Evolutionary conservation across 371 early-diverging fungal species (phyloP).

Genomic region (Mucor lusitanicus): DNA sequence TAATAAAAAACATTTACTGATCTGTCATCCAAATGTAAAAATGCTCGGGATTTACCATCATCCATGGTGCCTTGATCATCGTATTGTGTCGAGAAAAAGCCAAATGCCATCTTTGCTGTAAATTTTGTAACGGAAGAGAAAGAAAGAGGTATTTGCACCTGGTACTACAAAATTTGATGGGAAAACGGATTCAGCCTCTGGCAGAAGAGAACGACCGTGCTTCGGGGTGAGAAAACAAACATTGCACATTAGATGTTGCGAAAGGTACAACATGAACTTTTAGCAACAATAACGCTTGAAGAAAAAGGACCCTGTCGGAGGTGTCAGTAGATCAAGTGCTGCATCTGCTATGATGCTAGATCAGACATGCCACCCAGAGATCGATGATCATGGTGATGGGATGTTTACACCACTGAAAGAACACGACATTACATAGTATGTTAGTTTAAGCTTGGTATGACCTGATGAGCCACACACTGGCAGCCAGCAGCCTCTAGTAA

Average conservation of each 20-base stretch:
- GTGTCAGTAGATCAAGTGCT: not conserved
- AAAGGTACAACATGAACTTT: not conserved
- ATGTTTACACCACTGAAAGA: not conserved
- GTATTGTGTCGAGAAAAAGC: slow-evolving; percentile 45
- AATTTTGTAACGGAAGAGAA: not conserved
- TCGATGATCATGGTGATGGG: not conserved
- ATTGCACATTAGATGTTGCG: not conserved
- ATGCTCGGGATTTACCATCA: slow-evolving; percentile 35
- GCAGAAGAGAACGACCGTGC: not conserved
- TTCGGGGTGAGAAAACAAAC: not conserved
- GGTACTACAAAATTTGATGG: not conserved
- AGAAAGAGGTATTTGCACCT: not conserved
- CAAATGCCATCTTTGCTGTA: slow-evolving; percentile 38
- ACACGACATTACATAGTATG: not conserved
- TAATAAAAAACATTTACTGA: slow-evolving; percentile 1
- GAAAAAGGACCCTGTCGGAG: not conserved
- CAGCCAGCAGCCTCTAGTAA: not conserved
- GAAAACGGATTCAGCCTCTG: not conserved
- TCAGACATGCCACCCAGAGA: too few relatives aligned
- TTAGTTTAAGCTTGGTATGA: not conserved
- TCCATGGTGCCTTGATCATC: slow-evolving; percentile 53
- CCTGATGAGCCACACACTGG: not conserved
- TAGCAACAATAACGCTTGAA: not conserved
- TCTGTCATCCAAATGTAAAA: not conserved
- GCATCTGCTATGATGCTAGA: not conserved